Conservation (phyloP, 805 yeast genomes). For the Cyberlindnera maritima region DNA sequence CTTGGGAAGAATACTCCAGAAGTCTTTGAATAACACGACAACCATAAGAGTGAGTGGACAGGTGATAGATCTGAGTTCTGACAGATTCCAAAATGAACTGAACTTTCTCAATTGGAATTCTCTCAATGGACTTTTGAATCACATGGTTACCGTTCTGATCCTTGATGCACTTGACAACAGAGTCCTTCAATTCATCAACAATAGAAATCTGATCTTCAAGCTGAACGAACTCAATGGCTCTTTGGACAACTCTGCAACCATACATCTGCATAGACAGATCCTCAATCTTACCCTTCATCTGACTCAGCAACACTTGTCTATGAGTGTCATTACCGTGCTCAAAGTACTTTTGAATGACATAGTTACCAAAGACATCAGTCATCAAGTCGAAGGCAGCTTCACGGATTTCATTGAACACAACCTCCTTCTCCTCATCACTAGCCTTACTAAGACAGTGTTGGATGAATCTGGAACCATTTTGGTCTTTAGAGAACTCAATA, state of each 20-base stretch:
- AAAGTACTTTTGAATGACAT: constrained; percentile 91
- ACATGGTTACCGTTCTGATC: constrained; percentile 99
- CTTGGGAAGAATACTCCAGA: constrained; percentile 68
- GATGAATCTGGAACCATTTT: constrained; percentile 94
- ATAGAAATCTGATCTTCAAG: constrained; percentile 63
- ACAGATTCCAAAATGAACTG: constrained; percentile 73
- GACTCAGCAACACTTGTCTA: constrained; percentile 60
- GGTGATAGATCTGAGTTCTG: constrained; percentile 67
- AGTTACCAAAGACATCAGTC: constrained; percentile 98
- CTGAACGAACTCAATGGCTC: constrained; percentile 76
- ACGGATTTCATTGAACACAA: constrained; percentile 79
- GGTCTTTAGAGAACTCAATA: constrained; percentile 90
- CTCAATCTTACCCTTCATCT: constrained; percentile 73
- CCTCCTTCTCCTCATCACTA: constrained; percentile 67
- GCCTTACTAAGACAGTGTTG: constrained; percentile 70
- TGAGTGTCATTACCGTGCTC: constrained; percentile 78
- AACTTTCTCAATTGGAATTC: constrained; percentile 67
- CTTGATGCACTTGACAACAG: constrained; percentile 68
- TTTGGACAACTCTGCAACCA: constrained; percentile 96
- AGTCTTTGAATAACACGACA: constrained; percentile 95
- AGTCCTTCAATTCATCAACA: constrained; percentile 64
- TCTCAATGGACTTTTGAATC: constrained; percentile 90
- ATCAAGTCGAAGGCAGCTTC: constrained; percentile 72
- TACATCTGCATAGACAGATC: constrained; percentile 89
- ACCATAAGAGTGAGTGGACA: constrained; percentile 95